Conservation (phyloP, 371 early-diverging fungal species). For the Choanephora cucurbitarum region DNA sequence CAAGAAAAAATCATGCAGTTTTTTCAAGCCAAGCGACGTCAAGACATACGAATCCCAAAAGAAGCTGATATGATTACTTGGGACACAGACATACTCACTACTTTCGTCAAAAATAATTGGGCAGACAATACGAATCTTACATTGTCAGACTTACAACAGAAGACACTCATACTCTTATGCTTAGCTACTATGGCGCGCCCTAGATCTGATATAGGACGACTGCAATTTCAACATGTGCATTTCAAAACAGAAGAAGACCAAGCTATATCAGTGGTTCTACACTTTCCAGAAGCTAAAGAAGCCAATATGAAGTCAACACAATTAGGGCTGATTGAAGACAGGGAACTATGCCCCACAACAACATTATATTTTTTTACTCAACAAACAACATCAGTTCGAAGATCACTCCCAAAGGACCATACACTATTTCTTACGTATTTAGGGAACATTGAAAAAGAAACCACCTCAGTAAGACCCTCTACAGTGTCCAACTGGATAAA, state of each 20-base stretch:
- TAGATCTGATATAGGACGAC: background rate
- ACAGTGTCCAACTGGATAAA: constrained; percentile 4
- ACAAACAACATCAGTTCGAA: constrained; percentile 1
- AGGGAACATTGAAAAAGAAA: background rate
- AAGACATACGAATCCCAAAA: too few relatives aligned
- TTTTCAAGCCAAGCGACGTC: too few relatives aligned
- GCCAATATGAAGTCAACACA: background rate
- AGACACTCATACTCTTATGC: background rate
- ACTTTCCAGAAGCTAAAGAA: constrained; percentile 2
- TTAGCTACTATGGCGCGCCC: background rate
- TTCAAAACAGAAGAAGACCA: background rate
- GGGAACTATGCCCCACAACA: background rate
- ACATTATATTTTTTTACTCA: constrained; percentile 11
- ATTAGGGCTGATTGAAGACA: background rate
- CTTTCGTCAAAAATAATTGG: background rate
- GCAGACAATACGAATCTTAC: background rate
- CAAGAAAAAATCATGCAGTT: too few relatives aligned
- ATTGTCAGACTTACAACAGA: background rate
- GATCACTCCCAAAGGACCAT: background rate
- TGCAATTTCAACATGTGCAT: background rate
- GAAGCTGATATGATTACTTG: background rate
- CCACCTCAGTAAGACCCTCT: background rate
- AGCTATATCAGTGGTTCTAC: background rate
- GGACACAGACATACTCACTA: background rate
- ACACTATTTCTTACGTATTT: constrained; percentile 5